Evolutionary conservation across 441 rosid genomes (phyloP), one percentile per base, ranked within the genome.

Genomic region (Cnidoscolus chayamansa): DNA sequence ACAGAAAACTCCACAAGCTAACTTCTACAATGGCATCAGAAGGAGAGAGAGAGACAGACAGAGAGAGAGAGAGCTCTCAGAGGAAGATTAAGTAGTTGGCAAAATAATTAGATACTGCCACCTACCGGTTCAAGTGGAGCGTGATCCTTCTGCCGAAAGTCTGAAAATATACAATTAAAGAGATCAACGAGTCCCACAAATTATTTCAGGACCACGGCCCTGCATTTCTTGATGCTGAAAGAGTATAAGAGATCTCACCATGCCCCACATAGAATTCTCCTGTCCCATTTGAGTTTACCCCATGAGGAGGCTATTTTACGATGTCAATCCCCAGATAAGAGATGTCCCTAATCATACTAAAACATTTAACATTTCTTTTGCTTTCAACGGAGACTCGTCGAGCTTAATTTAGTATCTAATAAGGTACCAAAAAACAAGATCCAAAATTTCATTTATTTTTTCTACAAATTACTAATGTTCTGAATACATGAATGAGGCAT

Each of bases 391-490:
- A 25, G 25, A 40, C 7, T 40, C 45, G 45, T 40, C 45, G 0
- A 40, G 6, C 45, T 40, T 40, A 3, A 40, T 40, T 40, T 40
- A 40, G 7, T 40, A 40, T 4, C 0, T 40, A 40, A 0, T 40
- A 40, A 4, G 45, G 20, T 7, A n/a, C 45, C 4, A 11, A 9
- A 37, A 40, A 5, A 8, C 30, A 56, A 54, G 53, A 58, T 56
- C 9, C 84, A 74, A 82, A 74, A 64, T 79, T 81, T 79, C 74
- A 76, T 79, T 84, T 84, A 76, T 82, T 74, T 57, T 65, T 55
- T 77, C 74, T 74, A 74, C 78, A 72, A 10, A 60, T 65, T 67
- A 58, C 79, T 74, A 19, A 59, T 60, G 58, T 81, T 67, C 73
- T 66, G 72, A 74, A 72, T 19, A 64, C 54, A 60, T 70, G 55